A percentile compares a stretch with the other conserved stretches of the same genome.
These are phyloP conservation scores for Candida maltosa DNA, from an alignment of 805 yeast genomes.

Conservation along the genomic window DNA sequence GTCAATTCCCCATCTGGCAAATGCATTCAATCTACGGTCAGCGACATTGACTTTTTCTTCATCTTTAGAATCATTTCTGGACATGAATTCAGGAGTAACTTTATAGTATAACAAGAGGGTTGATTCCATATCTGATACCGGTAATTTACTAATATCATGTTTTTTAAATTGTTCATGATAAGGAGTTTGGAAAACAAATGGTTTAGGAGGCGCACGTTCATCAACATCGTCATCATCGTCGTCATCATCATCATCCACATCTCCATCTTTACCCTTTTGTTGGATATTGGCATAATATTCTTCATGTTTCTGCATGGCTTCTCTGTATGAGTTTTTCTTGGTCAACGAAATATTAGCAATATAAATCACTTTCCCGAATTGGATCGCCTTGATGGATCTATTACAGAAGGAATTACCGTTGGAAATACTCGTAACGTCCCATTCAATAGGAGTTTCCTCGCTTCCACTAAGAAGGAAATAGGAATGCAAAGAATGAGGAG, in stretches of 20 bases:
- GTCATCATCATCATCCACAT: conserved; percentile 23
- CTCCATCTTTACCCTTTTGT: conserved; percentile 21
- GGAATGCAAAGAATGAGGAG: conserved; percentile 35
- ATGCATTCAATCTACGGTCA: conserved; percentile 24
- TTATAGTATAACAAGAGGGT: conserved; percentile 18
- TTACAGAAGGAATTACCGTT: conserved; percentile 36
- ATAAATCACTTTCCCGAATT: conserved; percentile 21
- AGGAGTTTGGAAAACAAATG: conserved; percentile 34
- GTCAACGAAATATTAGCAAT: conserved; percentile 34
- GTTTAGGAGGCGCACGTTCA: conserved; percentile 20
- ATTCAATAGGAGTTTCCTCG: conserved; percentile 15
- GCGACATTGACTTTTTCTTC: conserved; percentile 22
- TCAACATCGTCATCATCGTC: conserved; percentile 23
- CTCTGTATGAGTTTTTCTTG: conserved; percentile 22
- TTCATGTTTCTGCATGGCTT: conserved; percentile 18
- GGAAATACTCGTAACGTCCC: conserved; percentile 30
- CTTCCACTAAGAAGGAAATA: conserved; percentile 21
- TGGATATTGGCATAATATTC: conserved; percentile 16
- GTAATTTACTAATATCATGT: conserved; percentile 12
- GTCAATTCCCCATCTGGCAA: conserved; percentile 23
- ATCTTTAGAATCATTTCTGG: conserved; percentile 18
- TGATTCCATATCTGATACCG: conserved; percentile 11
- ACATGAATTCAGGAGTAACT: conserved; percentile 32
- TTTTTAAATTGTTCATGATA: conserved; percentile 29
- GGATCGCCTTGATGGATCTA: conserved; percentile 25